A percentile compares a stretch with the other conserved stretches of the same genome.
Conservation (phyloP, 1,284 basidiomycete species). For the Fistulina hepatica region DNA sequence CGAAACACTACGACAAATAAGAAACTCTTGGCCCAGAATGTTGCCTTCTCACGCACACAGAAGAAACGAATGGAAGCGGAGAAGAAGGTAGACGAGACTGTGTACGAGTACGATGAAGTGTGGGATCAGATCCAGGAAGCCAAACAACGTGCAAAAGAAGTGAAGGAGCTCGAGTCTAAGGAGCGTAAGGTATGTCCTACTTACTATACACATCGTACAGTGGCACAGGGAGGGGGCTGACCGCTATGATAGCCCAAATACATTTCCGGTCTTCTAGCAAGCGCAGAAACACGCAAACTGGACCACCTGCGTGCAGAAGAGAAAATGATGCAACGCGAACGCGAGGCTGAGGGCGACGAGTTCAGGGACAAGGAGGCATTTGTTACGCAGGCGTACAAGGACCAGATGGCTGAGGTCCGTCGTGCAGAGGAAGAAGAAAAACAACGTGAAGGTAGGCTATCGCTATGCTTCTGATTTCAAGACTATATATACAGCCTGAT, state of each 20-base stretch:
- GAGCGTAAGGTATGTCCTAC: constrained; percentile 56
- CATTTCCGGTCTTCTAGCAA: constrained; percentile 71
- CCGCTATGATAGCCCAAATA: constrained; percentile 75
- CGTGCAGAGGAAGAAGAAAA: constrained; percentile 88
- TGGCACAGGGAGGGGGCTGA: constrained; percentile 9
- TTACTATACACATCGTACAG: neutral
- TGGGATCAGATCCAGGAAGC: constrained; percentile 93
- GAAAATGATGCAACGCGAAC: constrained; percentile 92
- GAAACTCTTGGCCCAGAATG: constrained; percentile 15
- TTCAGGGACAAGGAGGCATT: constrained; percentile 94
- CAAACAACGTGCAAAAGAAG: constrained; percentile 62
- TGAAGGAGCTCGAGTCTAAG: constrained; percentile 60
- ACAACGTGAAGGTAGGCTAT: constrained; percentile 58
- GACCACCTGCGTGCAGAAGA: constrained; percentile 95
- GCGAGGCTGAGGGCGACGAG: constrained; percentile 88
- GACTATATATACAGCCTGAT: neutral
- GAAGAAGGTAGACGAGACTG: constrained; percentile 68
- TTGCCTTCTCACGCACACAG: constrained; percentile 43
- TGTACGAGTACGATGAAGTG: constrained; percentile 94
- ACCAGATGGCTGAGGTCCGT: constrained; percentile 89
- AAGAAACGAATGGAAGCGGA: constrained; percentile 67
- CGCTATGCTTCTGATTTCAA: constrained; percentile 4
- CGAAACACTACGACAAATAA: constrained; percentile 37
- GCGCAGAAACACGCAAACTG: constrained; percentile 78
- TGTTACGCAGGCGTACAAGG: constrained; percentile 95